phyloP scores from a whole-genome alignment of 2,329 filamentous ascomycete genomes.

The Macrophomina phaseolina region DNA sequence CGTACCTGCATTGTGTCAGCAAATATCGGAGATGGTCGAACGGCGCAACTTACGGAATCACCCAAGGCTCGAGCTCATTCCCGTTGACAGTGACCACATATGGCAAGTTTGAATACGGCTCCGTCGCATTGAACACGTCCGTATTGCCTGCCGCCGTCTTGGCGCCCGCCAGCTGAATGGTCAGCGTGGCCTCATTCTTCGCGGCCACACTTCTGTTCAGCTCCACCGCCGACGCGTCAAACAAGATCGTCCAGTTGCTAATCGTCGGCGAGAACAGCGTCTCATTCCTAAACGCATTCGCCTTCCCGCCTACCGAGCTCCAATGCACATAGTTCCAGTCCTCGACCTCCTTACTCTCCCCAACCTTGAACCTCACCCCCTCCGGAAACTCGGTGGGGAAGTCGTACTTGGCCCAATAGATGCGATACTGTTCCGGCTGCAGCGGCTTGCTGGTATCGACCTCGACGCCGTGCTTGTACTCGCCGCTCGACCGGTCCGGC shows the following conservation, averaged over 20 bases:
- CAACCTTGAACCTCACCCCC: slow-evolving; percentile 64
- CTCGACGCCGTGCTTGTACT: slow-evolving; percentile 64
- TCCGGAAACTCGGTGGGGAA: slow-evolving; percentile 64
- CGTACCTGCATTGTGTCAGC: slow-evolving; percentile 46
- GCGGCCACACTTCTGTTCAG: slow-evolving; percentile 36
- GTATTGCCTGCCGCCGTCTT: slow-evolving; percentile 69
- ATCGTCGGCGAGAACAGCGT: slow-evolving; percentile 53
- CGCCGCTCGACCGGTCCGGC: slow-evolving; percentile 66
- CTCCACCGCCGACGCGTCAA: slow-evolving; percentile 53
- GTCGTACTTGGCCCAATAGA: slow-evolving; percentile 68
- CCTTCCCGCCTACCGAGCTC: slow-evolving; percentile 66
- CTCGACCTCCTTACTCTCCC: slow-evolving; percentile 53
- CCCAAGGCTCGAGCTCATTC: slow-evolving; percentile 56
- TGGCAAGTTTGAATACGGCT: slow-evolving; percentile 60
- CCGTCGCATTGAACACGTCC: slow-evolving; percentile 60
- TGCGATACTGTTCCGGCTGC: slow-evolving; percentile 62
- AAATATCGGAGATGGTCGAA: not conserved
- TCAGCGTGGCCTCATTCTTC: slow-evolving; percentile 59
- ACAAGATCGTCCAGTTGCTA: slow-evolving; percentile 66
- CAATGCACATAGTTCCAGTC: slow-evolving; percentile 71
- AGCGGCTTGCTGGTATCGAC: slow-evolving; percentile 56
- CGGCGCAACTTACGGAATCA: slow-evolving; percentile 57
- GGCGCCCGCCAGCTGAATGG: slow-evolving; percentile 66
- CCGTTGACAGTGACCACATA: slow-evolving; percentile 58
- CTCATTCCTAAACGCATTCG: slow-evolving; percentile 53